A percentile compares a stretch with the other conserved stretches of the same genome.
Conservation (phyloP, 768 basidiomycete species). For the Tricholoma bakamatsutake region DNA sequence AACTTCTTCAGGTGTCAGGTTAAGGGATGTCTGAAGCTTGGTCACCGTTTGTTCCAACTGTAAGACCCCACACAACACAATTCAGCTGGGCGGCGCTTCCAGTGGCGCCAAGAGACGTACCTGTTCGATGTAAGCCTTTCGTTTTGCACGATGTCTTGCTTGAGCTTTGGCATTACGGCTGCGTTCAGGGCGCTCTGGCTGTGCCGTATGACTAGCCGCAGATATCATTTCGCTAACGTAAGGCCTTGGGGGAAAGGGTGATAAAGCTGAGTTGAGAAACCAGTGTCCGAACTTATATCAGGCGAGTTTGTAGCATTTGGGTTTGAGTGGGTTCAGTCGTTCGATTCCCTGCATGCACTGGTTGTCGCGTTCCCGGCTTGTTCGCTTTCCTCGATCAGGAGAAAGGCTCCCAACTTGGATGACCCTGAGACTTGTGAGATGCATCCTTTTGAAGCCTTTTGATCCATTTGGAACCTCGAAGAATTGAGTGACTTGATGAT, state of each 20-base stretch:
- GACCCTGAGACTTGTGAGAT: slow-evolving; percentile 28
- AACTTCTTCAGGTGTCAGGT: slow-evolving; percentile 70
- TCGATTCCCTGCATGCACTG: slow-evolving; percentile 28
- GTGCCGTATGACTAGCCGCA: slow-evolving; percentile 48
- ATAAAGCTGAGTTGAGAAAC: slow-evolving; percentile 42
- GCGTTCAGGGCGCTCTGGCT: slow-evolving; percentile 67
- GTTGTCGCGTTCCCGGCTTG: slow-evolving; percentile 41
- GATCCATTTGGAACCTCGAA: slow-evolving; percentile 14
- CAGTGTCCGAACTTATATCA: slow-evolving; percentile 36
- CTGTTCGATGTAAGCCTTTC: slow-evolving; percentile 92
- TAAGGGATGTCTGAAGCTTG: slow-evolving; percentile 72
- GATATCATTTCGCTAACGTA: slow-evolving; percentile 55
- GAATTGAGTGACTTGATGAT: no score
- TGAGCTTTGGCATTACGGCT: slow-evolving; percentile 87
- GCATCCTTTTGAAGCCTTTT: slow-evolving; percentile 15
- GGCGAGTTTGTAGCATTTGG: slow-evolving; percentile 27
- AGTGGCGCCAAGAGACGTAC: slow-evolving; percentile 30
- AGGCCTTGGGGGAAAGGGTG: slow-evolving; percentile 40
- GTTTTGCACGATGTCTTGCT: slow-evolving; percentile 85
- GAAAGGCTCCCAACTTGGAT: slow-evolving; percentile 28
- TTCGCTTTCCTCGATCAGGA: slow-evolving; percentile 45
- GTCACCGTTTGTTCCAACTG: slow-evolving; percentile 85
- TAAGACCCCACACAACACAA: slow-evolving; percentile 1
- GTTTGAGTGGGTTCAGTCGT: slow-evolving; percentile 22
- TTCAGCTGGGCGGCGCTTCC: neutral